phyloP scores from a whole-genome alignment of 768 basidiomycete species.

The Macrolepiota fuliginosa region DNA sequence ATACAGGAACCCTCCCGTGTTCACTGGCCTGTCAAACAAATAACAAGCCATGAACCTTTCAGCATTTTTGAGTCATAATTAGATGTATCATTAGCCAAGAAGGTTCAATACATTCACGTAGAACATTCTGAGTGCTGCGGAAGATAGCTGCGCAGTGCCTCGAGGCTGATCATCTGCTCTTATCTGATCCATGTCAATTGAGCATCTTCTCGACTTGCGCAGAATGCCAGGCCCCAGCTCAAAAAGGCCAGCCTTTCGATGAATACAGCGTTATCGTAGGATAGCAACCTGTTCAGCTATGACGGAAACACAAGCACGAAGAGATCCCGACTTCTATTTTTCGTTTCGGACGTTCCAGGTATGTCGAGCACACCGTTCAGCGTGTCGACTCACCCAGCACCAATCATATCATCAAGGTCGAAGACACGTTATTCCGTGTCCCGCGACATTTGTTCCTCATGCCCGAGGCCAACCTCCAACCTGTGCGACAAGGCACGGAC shows the following conservation, averaged over 20 bases:
- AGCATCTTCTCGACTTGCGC: neutral
- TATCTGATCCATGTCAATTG: neutral
- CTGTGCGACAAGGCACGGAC: constrained; percentile 1
- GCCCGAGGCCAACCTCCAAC: constrained; percentile 7
- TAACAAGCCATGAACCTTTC: too few relatives aligned
- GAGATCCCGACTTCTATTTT: constrained; percentile 10
- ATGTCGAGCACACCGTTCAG: neutral
- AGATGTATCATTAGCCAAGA: neutral
- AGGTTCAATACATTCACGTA: neutral
- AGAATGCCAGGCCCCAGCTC: neutral
- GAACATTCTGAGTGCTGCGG: neutral
- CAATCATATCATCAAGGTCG: neutral
- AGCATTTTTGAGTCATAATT: too few relatives aligned
- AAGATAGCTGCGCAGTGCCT: constrained; percentile 2
- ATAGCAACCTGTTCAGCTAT: neutral
- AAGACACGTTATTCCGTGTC: constrained; percentile 9
- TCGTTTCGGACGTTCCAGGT: constrained; percentile 11
- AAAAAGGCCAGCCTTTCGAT: neutral
- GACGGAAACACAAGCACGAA: neutral
- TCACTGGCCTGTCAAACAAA: too few relatives aligned
- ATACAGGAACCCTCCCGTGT: too few relatives aligned
- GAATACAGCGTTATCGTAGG: neutral
- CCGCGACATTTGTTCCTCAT: constrained; percentile 9
- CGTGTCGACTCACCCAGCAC: too few relatives aligned
- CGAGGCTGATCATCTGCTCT: neutral